These are phyloP conservation scores for Magnaporthales sp. DNA, from an alignment of 2,329 filamentous ascomycete genomes.

Conservation along the genomic window DNA sequence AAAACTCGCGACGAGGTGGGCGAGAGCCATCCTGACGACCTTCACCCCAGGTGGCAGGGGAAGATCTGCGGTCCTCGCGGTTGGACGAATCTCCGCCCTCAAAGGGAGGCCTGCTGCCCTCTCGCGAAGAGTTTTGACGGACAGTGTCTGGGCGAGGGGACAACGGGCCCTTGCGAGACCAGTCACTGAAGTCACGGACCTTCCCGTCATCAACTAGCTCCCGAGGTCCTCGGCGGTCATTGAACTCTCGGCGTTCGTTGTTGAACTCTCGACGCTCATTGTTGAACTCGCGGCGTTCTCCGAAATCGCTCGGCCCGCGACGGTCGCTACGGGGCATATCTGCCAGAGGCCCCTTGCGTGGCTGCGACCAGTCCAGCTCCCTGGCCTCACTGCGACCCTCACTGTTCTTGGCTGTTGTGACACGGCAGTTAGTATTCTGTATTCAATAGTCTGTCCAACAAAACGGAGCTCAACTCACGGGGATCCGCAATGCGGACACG, in stretches of 20 bases:
- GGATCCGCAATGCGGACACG: conserved; percentile 95
- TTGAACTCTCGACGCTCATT: conserved; percentile 57
- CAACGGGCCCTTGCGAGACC: conserved; percentile 90
- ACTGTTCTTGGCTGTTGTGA: conserved; percentile 70
- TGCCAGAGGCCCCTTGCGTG: conserved; percentile 66
- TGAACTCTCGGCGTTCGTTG: conserved; percentile 57
- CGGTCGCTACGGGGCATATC: conserved; percentile 32
- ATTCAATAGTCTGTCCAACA: not conserved
- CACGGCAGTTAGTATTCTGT: not conserved
- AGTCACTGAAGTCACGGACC: conserved; percentile 73
- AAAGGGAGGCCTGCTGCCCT: conserved; percentile 42
- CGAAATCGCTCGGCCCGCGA: conserved; percentile 39
- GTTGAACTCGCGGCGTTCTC: conserved; percentile 48
- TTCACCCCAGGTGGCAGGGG: conserved; percentile 71
- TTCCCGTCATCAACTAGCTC: conserved; percentile 66
- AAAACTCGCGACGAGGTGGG: conserved; percentile 69
- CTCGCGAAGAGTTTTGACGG: conserved; percentile 38
- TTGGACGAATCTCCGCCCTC: conserved; percentile 51
- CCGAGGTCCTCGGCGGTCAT: conserved; percentile 61
- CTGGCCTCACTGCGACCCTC: conserved; percentile 57
- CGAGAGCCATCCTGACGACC: conserved; percentile 66
- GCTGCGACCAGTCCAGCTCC: conserved; percentile 80
- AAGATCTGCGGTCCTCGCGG: conserved; percentile 55
- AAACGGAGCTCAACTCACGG: conserved; percentile 54
- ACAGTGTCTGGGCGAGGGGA: conserved; percentile 57